These are phyloP conservation scores for Blastocrithidia nonstop DNA, from an alignment of 208 protist species.

Conservation along the genomic window DNA sequence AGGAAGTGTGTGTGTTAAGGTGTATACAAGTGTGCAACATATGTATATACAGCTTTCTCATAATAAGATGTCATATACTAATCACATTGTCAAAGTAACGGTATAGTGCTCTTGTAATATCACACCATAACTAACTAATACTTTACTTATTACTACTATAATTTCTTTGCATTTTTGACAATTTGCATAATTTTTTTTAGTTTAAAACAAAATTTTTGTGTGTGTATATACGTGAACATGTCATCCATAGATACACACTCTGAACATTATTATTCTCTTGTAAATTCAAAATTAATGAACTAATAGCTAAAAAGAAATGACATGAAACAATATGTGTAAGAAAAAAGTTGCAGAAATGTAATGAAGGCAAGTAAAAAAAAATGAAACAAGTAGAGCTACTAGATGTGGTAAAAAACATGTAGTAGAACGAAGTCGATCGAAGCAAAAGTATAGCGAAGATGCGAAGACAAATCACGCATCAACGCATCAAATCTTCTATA, in stretches of 20 bases:
- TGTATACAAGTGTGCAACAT: no score
- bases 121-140: no score
- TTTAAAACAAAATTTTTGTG: not conserved
- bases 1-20: no score
- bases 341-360: not conserved
- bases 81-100: no score
- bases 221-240: not conserved
- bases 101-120: no score
- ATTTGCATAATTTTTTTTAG: conserved; percentile 25
- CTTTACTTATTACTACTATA: no score
- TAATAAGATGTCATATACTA: no score
- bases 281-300: no score
- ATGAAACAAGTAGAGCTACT: not conserved
- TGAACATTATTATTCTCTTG: not conserved
- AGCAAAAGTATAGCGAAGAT: not conserved
- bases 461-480: not conserved
- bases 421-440: not conserved
- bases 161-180: conserved; percentile 32
- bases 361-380: not conserved
- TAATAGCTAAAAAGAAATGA: no score
- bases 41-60: no score
- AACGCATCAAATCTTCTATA: not conserved
- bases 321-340: not conserved
- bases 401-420: not conserved
- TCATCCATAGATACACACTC: not conserved